Percentiles rank a stretch among this genome's conserved stretches.
Evolutionary conservation across 306 rosid species (phyloP).

Genomic region (Acacia confusa): DNA sequence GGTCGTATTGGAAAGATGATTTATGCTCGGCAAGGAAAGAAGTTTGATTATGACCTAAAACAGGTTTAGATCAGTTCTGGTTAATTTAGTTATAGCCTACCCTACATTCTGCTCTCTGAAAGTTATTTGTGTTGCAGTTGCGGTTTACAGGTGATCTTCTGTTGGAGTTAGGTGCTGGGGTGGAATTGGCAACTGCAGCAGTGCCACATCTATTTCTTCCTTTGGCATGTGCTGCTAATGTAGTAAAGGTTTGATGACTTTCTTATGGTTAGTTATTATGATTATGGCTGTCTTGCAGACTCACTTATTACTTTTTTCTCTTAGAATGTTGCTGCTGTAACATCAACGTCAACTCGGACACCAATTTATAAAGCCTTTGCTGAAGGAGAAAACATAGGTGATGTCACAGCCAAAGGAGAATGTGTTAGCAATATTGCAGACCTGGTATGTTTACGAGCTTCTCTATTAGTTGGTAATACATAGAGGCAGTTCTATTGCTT

Average conservation of each 20-base stretch:
- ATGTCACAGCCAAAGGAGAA: conserved; percentile 99
- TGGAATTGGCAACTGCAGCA: conserved; percentile 93
- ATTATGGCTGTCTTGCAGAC: conserved; percentile 24
- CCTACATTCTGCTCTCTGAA: conserved; percentile 29
- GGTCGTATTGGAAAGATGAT: conserved; percentile 99
- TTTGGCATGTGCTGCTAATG: conserved; percentile 98
- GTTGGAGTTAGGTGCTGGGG: conserved; percentile 96
- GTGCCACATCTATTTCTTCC: conserved; percentile 97
- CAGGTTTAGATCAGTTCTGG: conserved; percentile 52
- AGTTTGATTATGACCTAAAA: conserved; percentile 94
- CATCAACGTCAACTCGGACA: conserved; percentile 97
- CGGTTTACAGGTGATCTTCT: conserved; percentile 96
- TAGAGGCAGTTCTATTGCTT: neutral
- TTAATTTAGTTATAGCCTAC: neutral
- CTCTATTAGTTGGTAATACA: neutral
- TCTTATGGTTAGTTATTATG: neutral
- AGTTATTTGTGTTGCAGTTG: conserved; percentile 51
- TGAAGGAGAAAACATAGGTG: conserved; percentile 98
- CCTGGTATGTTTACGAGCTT: conserved; percentile 67
- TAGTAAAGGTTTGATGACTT: conserved; percentile 63
- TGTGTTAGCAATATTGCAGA: conserved; percentile 97
- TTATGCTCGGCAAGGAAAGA: conserved; percentile 96
- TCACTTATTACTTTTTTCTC: conserved; percentile 37
- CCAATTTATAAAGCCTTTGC: conserved; percentile 99
- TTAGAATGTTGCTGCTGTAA: conserved; percentile 96